Evolutionary conservation across 257 asterid genomes (phyloP).

Genomic region (Haberlea rhodopensis): DNA sequence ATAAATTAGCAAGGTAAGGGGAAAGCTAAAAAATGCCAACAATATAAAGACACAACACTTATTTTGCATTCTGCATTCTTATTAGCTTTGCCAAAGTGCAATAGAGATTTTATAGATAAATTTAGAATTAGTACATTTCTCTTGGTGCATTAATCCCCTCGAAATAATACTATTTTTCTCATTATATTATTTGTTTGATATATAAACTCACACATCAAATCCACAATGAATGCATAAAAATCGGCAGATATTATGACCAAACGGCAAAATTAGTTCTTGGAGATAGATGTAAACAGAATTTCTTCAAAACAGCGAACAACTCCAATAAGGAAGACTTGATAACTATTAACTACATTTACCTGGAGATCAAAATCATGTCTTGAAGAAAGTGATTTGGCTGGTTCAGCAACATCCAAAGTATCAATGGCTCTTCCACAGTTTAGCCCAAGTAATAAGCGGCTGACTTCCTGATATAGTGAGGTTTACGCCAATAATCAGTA

Average conservation of each 20-base stretch:
- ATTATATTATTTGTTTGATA: no score
- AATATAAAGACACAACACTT: not conserved
- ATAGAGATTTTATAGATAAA: no score
- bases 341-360: conserved; percentile 34
- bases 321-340: not conserved
- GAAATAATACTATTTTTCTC: not conserved
- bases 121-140: no score
- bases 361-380: conserved; percentile 80
- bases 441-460: conserved; percentile 73
- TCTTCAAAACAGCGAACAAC: not conserved
- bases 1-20: conserved; percentile 8
- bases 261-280: not conserved
- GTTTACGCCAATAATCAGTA: not conserved
- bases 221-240: not conserved
- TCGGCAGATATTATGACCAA: not conserved
- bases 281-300: not conserved
- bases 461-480: conserved; percentile 54
- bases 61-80: no score
- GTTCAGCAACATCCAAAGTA: conserved; percentile 43
- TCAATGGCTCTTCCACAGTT: conserved; percentile 75
- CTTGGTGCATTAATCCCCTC: not conserved
- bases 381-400: conserved; percentile 56
- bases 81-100: no score
- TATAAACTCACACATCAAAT: not conserved
- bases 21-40: conserved; percentile 18